Percentiles rank a stretch among this genome's conserved stretches.
Evolutionary conservation across 805 yeast species (phyloP).

Genomic region (Saturnispora hagleri): DNA sequence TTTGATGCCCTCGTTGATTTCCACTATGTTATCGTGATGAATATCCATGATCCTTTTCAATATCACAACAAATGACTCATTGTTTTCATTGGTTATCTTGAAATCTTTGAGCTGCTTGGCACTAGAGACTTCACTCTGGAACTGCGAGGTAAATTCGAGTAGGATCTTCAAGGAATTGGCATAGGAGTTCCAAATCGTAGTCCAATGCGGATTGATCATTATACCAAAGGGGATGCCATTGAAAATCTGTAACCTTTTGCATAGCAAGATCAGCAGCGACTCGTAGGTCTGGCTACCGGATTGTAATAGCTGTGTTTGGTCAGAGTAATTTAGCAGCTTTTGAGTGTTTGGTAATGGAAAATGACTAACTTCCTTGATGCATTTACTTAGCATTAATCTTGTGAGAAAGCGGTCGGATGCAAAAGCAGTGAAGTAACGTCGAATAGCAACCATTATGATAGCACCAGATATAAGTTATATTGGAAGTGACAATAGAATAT

Average conservation of each 20-base stretch:
- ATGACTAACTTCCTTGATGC: background rate
- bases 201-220: constrained; percentile 78
- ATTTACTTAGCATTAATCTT: background rate
- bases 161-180: constrained; percentile 54
- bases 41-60: constrained; percentile 54
- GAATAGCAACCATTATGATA: background rate
- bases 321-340: background rate
- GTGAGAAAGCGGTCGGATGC: background rate
- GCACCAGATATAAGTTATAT: too few relatives aligned
- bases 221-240: constrained; percentile 75
- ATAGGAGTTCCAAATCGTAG: constrained; percentile 66
- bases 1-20: constrained; percentile 70
- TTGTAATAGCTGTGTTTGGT: background rate
- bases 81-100: constrained; percentile 27
- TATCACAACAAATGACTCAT: constrained; percentile 40
- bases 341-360: constrained; percentile 3
- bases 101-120: background rate
- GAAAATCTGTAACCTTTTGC: constrained; percentile 62
- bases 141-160: constrained; percentile 29
- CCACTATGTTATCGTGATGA: constrained; percentile 79
- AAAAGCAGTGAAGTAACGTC: background rate
- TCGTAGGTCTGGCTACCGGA: constrained; percentile 48
- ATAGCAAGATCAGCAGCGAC: constrained; percentile 49
- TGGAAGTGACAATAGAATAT: too few relatives aligned
- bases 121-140: background rate